Evolutionary conservation across 1,284 basidiomycete species (phyloP), one percentile per base, ranked within the genome.

Genomic region (Cutaneotrichosporon curvatum): DNA sequence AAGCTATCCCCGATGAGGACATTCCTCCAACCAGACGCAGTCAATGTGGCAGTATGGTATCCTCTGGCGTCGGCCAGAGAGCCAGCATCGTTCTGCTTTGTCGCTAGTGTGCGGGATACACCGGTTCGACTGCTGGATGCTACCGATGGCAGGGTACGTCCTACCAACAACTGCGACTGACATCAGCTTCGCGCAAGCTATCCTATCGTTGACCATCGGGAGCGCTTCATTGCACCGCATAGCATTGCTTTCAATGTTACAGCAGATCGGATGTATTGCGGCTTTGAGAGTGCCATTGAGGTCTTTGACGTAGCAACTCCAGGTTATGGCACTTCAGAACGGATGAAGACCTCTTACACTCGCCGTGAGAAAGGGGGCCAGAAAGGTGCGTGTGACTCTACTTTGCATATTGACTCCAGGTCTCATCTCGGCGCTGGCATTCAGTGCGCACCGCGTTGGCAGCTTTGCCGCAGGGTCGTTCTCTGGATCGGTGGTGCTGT

Each of bases 241-340:
- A 80, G 80, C 57, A 73, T 95, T 49, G 76, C 83, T 0, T 94
- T 94, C 70, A 86, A 87, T 57, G 63, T 76, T 0, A 70, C 78
- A 11, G 81, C 79, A 0, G 74, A 81, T 36, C 83, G 78, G 89
- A 90, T 94, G 4, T 94, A 91, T 64, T 91, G 89, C 63, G 89
- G 90, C 0, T 88, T 85, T 50, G 85, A 91, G 68, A 81, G 84
- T 53, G 84, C 88, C 0, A 85, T 95, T 45, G 90, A 95, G 67
- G 78, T 91, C 6, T 88, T 94, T 59, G 85, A 92, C 59, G 70
- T 94, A 10, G 47, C 65, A 14, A 50, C 25, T 6, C 67, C 67
- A 3, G 67, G 67, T 1, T 55, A 62, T 34, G 58, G 58, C 38
- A 74, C 76, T 16, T 70, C 72, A 22, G 79, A 77, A 1, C 78